Evolutionary conservation across 2,329 filamentous ascomycete species (phyloP).

Genomic region (Ceratocystis papillata): DNA sequence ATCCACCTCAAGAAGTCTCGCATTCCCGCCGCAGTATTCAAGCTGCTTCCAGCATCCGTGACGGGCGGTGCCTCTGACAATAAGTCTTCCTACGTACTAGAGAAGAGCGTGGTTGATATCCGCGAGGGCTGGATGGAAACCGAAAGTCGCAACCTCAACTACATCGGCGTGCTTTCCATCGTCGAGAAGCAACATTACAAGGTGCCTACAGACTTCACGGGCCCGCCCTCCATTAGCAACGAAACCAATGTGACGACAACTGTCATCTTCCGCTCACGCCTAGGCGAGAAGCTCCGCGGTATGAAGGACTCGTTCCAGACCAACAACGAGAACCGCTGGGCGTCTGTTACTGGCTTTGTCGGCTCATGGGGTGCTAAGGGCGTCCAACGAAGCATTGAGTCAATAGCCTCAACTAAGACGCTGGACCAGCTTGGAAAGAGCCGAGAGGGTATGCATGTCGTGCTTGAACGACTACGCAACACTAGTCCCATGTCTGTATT

Average conservation of each 20-base stretch:
- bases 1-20: conserved; percentile 75
- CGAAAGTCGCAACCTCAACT: conserved; percentile 71
- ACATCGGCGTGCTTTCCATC: conserved; percentile 67
- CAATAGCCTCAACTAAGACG: conserved; percentile 65
- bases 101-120: conserved; percentile 68
- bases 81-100: conserved; percentile 69
- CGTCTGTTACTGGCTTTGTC: conserved; percentile 39
- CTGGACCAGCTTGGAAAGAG: conserved; percentile 69
- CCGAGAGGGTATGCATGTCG: conserved; percentile 71
- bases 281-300: conserved; percentile 57
- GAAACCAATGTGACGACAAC: conserved; percentile 60
- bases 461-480: conserved; percentile 57
- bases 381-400: conserved; percentile 71
- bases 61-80: conserved; percentile 54
- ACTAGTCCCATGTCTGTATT: conserved; percentile 48
- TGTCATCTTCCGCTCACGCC: conserved; percentile 59
- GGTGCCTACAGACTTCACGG: conserved; percentile 28
- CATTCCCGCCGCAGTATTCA: conserved; percentile 61
- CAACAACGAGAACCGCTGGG: conserved; percentile 38
- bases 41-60: conserved; percentile 59
- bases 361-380: conserved; percentile 54
- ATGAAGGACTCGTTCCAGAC: conserved; percentile 38
- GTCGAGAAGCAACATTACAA: conserved; percentile 62
- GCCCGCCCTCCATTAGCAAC: conserved; percentile 27
- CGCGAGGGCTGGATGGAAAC: conserved; percentile 74